Base-by-base conservation (phyloP, 768 basidiomycete genomes). In the Boletus subparvulus region DNA sequence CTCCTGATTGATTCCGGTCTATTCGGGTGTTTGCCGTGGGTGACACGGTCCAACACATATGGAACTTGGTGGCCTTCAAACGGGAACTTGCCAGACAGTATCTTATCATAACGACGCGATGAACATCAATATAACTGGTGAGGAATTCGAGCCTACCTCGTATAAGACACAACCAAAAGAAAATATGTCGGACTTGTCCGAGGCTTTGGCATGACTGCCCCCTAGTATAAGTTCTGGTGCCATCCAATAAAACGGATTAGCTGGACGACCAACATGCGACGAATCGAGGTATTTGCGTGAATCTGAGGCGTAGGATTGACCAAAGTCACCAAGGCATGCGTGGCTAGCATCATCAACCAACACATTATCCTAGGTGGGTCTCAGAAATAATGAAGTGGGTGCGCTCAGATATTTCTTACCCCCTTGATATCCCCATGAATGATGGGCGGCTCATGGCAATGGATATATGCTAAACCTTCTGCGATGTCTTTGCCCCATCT, bases 371-470 rank as follows among this genome's bases (percentile, higher is more conserved):
- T 69, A 48, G 26, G 26, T 28, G 14, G 37, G 19, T 21, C 6
- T 65, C 47, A 55, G 52, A 46, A 24, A 44, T 14, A 32, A 42
- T 17, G 16, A 47, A 28, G 13, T 44, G n/a, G 36, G 49, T 43
- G 9, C 4, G 17, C 21, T 59, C 4, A 17, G 17, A 47, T 19
- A 21, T 50, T 21, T 39, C 69, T 62, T 50, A 58, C 77, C 32
- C 70, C 71, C 58, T 78, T 79, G 28, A 79, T 32, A 60, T 79
- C 78, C 8, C 77, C 74, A 26, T 79, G 77, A 14, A 76, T 58
- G 28, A 79, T 64, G 32, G 69, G 64, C 0, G 69, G 69, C 4
- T 67, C 52, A 16, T 61, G 59, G 8, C 9, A n/a, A 24, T 73
- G 69, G 24, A 73, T 56, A 39, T 67, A 73, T 14, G 42, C 16